These are phyloP conservation scores for Arachnomyces sp. DNA, from an alignment of 2,329 filamentous ascomycete species.

Conservation along the genomic window DNA sequence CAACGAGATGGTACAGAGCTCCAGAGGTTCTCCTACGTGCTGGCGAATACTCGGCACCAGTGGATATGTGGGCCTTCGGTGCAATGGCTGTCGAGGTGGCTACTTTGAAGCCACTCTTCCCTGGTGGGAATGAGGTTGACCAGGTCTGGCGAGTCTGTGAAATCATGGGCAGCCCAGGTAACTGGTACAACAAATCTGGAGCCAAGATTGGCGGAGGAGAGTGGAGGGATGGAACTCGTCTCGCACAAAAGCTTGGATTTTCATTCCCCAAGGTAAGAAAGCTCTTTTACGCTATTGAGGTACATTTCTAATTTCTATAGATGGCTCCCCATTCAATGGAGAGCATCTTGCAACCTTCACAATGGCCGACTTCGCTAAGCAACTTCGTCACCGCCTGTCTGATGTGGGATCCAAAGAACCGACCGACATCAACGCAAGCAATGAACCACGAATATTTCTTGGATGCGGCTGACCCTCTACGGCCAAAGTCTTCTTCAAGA, in stretches of 20 bases:
- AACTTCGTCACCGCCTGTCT: constrained; percentile 97
- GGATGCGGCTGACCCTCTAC: constrained; percentile 83
- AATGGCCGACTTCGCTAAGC: constrained; percentile 81
- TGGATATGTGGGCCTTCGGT: constrained; percentile 97
- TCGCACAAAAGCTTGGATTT: constrained; percentile 94
- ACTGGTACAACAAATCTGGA: constrained; percentile 93
- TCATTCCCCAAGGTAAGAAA: constrained; percentile 72
- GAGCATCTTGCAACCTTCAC: constrained; percentile 77
- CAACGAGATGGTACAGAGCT: constrained; percentile 89
- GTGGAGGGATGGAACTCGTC: constrained; percentile 86
- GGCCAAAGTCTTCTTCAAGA: constrained; percentile 83
- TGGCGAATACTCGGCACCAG: constrained; percentile 92
- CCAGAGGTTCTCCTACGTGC: constrained; percentile 89
- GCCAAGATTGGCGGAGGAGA: constrained; percentile 85
- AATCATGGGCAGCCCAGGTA: constrained; percentile 97
- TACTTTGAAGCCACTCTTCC: constrained; percentile 92
- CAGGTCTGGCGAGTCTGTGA: constrained; percentile 98
- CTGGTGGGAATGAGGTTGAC: constrained; percentile 95
- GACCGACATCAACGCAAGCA: constrained; percentile 90
- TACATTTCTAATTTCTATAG: constrained; percentile 34
- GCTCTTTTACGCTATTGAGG: not conserved
- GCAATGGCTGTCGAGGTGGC: constrained; percentile 98
- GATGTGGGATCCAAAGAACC: constrained; percentile 93
- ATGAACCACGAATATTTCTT: constrained; percentile 89
- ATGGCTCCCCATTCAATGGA: constrained; percentile 98